Evolutionary conservation across 176 grass and related monocot genomes (phyloP).

Genomic region (Oryza meridionalis): DNA sequence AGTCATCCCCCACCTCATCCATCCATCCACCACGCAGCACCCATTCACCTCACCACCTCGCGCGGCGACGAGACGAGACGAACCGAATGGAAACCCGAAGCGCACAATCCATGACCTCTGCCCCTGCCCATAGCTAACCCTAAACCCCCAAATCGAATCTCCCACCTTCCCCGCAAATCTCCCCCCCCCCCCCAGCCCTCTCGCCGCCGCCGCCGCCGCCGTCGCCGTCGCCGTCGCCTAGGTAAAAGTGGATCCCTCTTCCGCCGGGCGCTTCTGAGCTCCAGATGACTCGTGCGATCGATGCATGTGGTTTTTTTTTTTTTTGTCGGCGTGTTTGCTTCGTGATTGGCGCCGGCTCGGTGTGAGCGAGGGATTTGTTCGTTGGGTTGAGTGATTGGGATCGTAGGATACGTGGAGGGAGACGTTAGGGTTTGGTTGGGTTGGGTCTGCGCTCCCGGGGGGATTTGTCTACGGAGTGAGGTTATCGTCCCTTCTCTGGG

Average conservation of each 20-base stretch:
- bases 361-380: neutral
- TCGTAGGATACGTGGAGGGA: neutral
- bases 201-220: neutral
- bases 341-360: neutral
- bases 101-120: neutral
- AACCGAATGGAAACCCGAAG: neutral
- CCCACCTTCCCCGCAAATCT: neutral
- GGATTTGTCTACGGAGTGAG: too few species aligned
- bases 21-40: too few species aligned
- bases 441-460: too few species aligned
- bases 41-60: too few species aligned
- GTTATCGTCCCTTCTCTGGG: too few species aligned
- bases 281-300: neutral
- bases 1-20: too few species aligned
- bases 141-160: conserved; percentile 22
- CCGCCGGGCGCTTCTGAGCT: neutral
- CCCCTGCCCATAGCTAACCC: conserved; percentile 29
- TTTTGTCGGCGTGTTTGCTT: too few species aligned
- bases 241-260: conserved; percentile 1
- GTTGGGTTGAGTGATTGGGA: neutral
- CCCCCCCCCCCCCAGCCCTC: neutral
- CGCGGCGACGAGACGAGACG: neutral
- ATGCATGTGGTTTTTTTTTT: neutral
- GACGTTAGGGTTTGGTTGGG: too few species aligned
- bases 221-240: neutral